These are phyloP conservation scores for Dactylorhiza incarnata DNA, from an alignment of 106 monocot genomes.

Conservation along the genomic window DNA sequence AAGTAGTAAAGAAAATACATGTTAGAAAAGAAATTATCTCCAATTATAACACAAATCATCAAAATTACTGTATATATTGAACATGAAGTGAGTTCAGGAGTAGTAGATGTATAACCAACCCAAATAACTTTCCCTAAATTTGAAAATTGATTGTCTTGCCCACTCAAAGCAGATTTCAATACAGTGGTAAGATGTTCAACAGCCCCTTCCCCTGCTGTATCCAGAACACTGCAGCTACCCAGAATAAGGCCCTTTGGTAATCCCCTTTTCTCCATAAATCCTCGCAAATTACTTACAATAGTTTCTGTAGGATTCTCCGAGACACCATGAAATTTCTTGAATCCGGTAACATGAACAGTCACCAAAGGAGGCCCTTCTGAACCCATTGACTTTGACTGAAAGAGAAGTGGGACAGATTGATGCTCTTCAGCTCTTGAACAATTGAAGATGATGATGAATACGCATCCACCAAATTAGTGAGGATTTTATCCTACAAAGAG, in stretches of 20 bases:
- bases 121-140: conserved; percentile 34
- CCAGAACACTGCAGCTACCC: conserved; percentile 68
- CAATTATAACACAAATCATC: background rate
- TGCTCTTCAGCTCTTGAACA: background rate
- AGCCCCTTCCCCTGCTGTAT: conserved; percentile 82
- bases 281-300: conserved; percentile 60
- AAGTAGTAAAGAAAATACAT: background rate
- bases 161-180: conserved; percentile 41
- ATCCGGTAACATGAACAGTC: conserved; percentile 77
- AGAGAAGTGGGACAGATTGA: background rate
- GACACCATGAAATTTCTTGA: conserved; percentile 93
- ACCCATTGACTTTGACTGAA: conserved; percentile 53
- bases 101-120: conserved; percentile 30
- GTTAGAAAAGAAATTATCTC: background rate
- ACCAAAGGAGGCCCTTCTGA: conserved; percentile 77
- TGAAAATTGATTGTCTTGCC: conserved; percentile 12
- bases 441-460: background rate
- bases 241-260: conserved; percentile 62
- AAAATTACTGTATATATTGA: background rate
- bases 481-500: background rate
- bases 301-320: conserved; percentile 83
- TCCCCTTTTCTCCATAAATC: conserved; percentile 53
- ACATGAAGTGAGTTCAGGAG: background rate
- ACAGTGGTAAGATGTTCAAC: conserved; percentile 40
- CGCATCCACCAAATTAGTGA: background rate